Evolutionary conservation across 1,284 basidiomycete species (phyloP), one percentile per base, ranked within the genome.

Genomic region (Coniophora puteana): DNA sequence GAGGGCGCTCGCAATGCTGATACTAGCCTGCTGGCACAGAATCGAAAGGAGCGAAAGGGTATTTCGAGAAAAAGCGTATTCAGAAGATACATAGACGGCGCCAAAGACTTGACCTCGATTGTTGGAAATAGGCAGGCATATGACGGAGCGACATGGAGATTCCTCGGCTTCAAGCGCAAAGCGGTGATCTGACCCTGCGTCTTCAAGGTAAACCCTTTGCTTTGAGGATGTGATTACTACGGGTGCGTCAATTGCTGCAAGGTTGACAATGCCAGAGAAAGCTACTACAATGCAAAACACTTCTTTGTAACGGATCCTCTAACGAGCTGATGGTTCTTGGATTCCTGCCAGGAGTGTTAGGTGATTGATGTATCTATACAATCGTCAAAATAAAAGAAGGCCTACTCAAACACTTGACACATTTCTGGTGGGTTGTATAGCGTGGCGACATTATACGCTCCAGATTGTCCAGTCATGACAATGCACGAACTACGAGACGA

Each of bases 21-120:
- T 80, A 47, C 80, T 83, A 2, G 82, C 81, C 71, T 85, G 82
- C 55, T 84, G 80, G 50, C 78, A 80, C 13, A 85, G 66, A 13
- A 83, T 64, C 1, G 78, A 81, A 44, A 85, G 55, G 47, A 80
- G 74, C 1, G 75, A 80, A 14, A 82, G 66, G 1, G 71, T 76
- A 44, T 76, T 78, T 41, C 70, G 70, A 1, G 79, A 73, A 54
- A 84, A 83, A 0, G 78, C 62, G 48, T 78, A 77, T 66, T 73
- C 78, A 1, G 80, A 80, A 4, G 78, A 76, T 28, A 83, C 48
- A 43, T 67, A 70, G 24, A 70, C 52, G 14, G 64, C 66, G 14
- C 69, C 69, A 44, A 68, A 69, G 4, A 80, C 83, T 54, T 85
- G 81, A 12, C 80, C 80, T 21, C 81, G 74, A 51, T 84, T 84